Evolutionary conservation across 1,284 basidiomycete species (phyloP), one percentile per base, ranked within the genome.

Genomic region (Thelephora terrestris): DNA sequence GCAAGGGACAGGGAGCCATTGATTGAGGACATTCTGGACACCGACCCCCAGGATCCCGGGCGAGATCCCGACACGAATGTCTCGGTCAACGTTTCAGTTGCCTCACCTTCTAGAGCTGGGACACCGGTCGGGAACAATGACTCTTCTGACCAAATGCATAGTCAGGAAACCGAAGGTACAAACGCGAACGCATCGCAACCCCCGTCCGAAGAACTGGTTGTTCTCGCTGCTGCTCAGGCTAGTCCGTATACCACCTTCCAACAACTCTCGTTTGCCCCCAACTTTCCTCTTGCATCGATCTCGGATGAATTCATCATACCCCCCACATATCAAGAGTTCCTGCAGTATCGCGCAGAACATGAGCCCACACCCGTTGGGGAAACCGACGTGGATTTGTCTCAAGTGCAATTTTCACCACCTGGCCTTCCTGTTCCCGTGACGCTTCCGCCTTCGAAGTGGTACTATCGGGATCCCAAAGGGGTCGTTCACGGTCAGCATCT

Each of bases 181-280:
- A 14, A 12, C 29, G 10, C 16, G 1, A 42, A 9, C 16, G n/a
- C 21, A 21, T 4, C 39, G 4, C 39, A 42, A 25, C 20, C 39
- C 3, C 20, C 60, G 4, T 57, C 76, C 0, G 86, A 89, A 47
- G 87, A 90, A 58, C 63, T 86, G n/a, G 62, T 80, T 1, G 71
- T 80, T 7, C 65, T 86, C 5, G 77, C 81, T 24, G 77, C 79
- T 5, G 75, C 81, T 7, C 79, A 81, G 50, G 75, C 80, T 64
- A 84, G 85, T 21, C 79, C 87, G 25, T 92, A 91, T 61, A 88
- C 85, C 12, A 91, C 87, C 3, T 91, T 92, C 67, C 90, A 91
- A 60, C 89, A 92, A 64, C 69, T 92, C 5, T 74, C 73, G 5
- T 91, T 89, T 59, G 76, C 89, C 7, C 89, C 89, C 7, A 81